phyloP scores from a whole-genome alignment of 2,329 filamentous ascomycete species.

The Epicoccum nigrum region DNA sequence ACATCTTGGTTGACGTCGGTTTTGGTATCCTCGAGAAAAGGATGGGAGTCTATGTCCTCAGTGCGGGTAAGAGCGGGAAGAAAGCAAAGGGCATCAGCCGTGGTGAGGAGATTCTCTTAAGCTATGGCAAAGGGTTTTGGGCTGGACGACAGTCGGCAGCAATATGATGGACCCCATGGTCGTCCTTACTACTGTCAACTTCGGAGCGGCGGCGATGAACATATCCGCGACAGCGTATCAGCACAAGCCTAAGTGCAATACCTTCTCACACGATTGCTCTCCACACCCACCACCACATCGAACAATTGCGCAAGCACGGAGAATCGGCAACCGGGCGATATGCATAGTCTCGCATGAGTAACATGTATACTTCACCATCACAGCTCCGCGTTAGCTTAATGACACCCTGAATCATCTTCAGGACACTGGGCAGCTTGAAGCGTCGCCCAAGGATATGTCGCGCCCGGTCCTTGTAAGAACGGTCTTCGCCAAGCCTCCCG shows the following conservation, averaged over 20 bases:
- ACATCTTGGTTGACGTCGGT: slow-evolving; percentile 47
- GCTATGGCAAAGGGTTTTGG: slow-evolving; percentile 61
- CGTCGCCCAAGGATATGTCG: too few relatives aligned
- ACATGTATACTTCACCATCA: background rate
- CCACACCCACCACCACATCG: background rate
- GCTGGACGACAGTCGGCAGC: slow-evolving; percentile 39
- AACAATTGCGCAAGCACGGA: background rate
- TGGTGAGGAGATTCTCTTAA: slow-evolving; percentile 60
- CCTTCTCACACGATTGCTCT: too few relatives aligned
- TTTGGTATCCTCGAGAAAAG: slow-evolving; percentile 52
- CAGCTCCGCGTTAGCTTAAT: too few relatives aligned
- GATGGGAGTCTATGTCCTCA: slow-evolving; percentile 59
- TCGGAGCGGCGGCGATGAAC: too few relatives aligned
- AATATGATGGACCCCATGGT: slow-evolving; percentile 9
- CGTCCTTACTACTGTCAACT: background rate
- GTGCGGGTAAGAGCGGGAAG: slow-evolving; percentile 54
- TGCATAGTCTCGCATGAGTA: too few relatives aligned
- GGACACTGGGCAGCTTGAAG: too few relatives aligned
- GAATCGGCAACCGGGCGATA: background rate
- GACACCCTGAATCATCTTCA: too few relatives aligned
- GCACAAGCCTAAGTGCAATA: too few relatives aligned
- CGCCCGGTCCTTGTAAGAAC: background rate
- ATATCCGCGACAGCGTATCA: too few relatives aligned
- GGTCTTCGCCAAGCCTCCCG: background rate
- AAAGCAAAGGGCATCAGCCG: slow-evolving; percentile 54